phyloP scores from a whole-genome alignment of 2,329 filamentous ascomycete genomes.

The Epichloe coenophiala region DNA sequence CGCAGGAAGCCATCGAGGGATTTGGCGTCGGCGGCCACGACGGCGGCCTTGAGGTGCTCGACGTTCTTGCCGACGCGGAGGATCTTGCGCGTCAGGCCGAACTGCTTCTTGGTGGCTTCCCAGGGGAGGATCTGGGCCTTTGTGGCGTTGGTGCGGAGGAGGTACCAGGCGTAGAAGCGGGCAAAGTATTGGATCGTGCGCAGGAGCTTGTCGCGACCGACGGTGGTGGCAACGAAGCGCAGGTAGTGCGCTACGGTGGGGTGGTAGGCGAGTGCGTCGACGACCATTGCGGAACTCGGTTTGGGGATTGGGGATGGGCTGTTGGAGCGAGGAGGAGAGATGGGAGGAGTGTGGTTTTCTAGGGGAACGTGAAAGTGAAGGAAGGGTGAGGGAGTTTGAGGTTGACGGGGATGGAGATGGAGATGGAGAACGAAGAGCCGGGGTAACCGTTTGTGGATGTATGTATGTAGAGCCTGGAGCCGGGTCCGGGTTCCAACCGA shows the following conservation, averaged over 20 bases:
- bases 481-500: too few relatives aligned
- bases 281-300: constrained; percentile 34
- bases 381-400: not conserved
- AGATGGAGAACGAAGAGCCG: not conserved
- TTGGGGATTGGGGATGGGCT: not conserved
- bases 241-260: constrained; percentile 89
- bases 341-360: not conserved
- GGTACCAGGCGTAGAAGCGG: constrained; percentile 98
- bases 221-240: constrained; percentile 83
- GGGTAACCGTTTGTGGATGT: too few relatives aligned
- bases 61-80: constrained; percentile 91
- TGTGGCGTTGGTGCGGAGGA: constrained; percentile 81
- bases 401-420: too few relatives aligned
- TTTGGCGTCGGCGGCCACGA: constrained; percentile 55
- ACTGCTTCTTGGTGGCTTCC: constrained; percentile 81
- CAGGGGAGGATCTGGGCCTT: constrained; percentile 64
- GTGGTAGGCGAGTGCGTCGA: constrained; percentile 82
- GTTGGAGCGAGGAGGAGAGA: too few relatives aligned
- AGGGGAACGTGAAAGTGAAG: too few relatives aligned
- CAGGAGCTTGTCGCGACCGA: constrained; percentile 92
- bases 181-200: constrained; percentile 95
- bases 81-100: constrained; percentile 79
- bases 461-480: too few relatives aligned
- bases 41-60: constrained; percentile 88
- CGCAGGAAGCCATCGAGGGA: constrained; percentile 57